Conservation (phyloP, 1,139 yeast species). For the Protomyces pachydermus region DNA sequence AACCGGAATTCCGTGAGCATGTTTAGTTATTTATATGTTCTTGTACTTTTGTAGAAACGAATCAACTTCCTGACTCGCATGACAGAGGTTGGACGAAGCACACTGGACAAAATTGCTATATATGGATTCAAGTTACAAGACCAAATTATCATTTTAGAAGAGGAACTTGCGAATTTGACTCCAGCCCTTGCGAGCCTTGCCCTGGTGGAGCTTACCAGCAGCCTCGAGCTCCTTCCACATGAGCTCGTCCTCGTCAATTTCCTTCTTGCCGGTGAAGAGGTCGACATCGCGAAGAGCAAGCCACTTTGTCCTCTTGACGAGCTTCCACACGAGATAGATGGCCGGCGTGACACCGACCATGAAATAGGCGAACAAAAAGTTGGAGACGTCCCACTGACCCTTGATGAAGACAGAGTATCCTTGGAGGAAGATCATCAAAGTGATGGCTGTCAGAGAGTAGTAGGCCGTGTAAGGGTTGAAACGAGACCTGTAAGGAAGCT, state of each 20-base stretch:
- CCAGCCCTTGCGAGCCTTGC: conserved; percentile 8
- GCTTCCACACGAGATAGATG: conserved; percentile 41
- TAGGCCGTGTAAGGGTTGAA: conserved; percentile 54
- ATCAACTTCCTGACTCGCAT: no score
- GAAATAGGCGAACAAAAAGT: conserved; percentile 45
- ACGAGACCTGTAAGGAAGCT: conserved; percentile 43
- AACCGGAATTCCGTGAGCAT: conserved; percentile 3
- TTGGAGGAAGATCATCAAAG: conserved; percentile 58
- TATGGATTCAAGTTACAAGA: no score
- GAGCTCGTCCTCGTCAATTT: conserved; percentile 25
- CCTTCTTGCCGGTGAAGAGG: conserved; percentile 23
- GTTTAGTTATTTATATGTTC: no score
- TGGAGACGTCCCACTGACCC: conserved; percentile 53
- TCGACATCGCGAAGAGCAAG: conserved; percentile 11
- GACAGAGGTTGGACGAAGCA: no score
- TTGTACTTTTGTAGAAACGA: no score
- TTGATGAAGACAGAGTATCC: conserved; percentile 58
- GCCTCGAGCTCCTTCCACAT: conserved; percentile 20
- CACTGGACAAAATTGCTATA: no score
- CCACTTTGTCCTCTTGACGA: conserved; percentile 17
- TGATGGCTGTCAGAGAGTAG: conserved; percentile 45
- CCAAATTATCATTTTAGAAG: neutral
- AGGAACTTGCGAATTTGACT: conserved; percentile 17
- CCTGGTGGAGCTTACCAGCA: conserved; percentile 14
- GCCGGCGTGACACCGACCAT: conserved; percentile 50